phyloP scores from a whole-genome alignment of 1,284 basidiomycete genomes.

The Exobasidium rhododendri region DNA sequence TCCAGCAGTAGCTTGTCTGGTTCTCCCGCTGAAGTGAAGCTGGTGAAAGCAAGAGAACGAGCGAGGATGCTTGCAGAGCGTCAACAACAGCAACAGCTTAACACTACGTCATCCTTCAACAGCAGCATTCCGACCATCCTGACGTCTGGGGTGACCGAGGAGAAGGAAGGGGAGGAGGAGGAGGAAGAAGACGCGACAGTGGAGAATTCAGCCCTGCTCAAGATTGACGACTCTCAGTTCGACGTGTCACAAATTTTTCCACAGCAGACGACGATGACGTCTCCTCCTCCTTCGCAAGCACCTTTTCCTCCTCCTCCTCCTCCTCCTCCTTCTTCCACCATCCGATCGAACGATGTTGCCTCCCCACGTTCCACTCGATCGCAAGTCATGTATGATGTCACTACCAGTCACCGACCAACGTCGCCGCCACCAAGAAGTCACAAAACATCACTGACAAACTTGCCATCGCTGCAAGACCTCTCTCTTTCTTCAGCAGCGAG shows the following conservation, averaged over 20 bases:
- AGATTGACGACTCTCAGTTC: too few species aligned
- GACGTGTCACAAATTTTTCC: background rate
- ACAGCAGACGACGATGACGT: background rate
- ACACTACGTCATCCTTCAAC: background rate
- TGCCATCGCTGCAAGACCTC: slow-evolving; percentile 38
- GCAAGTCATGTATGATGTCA: slow-evolving; percentile 48
- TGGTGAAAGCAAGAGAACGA: slow-evolving; percentile 20
- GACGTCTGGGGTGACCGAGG: background rate
- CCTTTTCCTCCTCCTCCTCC: background rate
- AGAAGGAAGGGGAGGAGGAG: background rate
- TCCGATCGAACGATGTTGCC: background rate
- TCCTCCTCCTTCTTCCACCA: background rate
- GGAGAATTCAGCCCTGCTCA: background rate
- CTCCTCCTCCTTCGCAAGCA: background rate
- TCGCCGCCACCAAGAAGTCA: slow-evolving; percentile 33
- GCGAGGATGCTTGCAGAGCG: slow-evolving; percentile 17
- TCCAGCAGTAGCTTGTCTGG: background rate
- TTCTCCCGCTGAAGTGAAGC: slow-evolving; percentile 5
- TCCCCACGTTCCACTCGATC: slow-evolving; percentile 16
- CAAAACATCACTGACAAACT: slow-evolving; percentile 24
- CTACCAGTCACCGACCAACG: slow-evolving; percentile 42
- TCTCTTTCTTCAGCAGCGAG: slow-evolving; percentile 11
- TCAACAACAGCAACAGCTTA: slow-evolving; percentile 1
- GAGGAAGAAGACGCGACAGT: background rate
- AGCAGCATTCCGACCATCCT: too few species aligned